phyloP scores from a whole-genome alignment of 192 early-diverging fungal species.

The Pilobolus umbonatus region DNA sequence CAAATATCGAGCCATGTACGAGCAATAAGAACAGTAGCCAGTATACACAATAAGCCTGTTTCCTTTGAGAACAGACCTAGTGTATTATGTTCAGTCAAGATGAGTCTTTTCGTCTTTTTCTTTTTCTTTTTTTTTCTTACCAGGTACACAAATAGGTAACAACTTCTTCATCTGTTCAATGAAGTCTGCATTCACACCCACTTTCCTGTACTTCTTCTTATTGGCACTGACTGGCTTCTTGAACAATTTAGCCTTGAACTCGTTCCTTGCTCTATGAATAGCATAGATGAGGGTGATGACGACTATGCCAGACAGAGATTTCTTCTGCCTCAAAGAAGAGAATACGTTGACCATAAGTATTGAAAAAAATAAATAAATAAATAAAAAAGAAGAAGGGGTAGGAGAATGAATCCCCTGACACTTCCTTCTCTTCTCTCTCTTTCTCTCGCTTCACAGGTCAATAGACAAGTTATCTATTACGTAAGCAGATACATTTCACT shows the following conservation, averaged over 20 bases:
- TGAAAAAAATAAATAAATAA: constrained; percentile 1
- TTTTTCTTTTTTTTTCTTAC: constrained; percentile 6
- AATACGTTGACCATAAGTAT: constrained; percentile 4
- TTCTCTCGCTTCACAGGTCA: too few relatives aligned
- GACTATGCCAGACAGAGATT: neutral
- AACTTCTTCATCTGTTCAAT: constrained; percentile 51
- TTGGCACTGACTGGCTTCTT: neutral
- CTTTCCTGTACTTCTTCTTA: constrained; percentile 20
- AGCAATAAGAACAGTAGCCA: constrained; percentile 51
- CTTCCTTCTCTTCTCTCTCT: too few relatives aligned
- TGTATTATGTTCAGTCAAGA: neutral
- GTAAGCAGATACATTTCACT: too few relatives aligned
- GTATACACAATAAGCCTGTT: constrained; percentile 35
- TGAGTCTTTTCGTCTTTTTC: neutral
- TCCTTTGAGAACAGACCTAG: constrained; percentile 48
- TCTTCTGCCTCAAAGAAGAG: constrained; percentile 8
- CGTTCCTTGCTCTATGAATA: constrained; percentile 8
- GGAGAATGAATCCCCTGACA: too few relatives aligned
- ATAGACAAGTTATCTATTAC: too few relatives aligned
- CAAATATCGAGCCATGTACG: constrained; percentile 61
- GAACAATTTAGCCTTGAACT: neutral
- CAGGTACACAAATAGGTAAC: constrained; percentile 57
- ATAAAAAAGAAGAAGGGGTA: constrained; percentile 1
- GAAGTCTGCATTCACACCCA: constrained; percentile 54
- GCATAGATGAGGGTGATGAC: constrained; percentile 14